A percentile compares a stretch with the other conserved stretches of the same genome.
Evolutionary conservation across 2,329 filamentous ascomycete genomes (phyloP).

Genomic region (Epichloe sp.): DNA sequence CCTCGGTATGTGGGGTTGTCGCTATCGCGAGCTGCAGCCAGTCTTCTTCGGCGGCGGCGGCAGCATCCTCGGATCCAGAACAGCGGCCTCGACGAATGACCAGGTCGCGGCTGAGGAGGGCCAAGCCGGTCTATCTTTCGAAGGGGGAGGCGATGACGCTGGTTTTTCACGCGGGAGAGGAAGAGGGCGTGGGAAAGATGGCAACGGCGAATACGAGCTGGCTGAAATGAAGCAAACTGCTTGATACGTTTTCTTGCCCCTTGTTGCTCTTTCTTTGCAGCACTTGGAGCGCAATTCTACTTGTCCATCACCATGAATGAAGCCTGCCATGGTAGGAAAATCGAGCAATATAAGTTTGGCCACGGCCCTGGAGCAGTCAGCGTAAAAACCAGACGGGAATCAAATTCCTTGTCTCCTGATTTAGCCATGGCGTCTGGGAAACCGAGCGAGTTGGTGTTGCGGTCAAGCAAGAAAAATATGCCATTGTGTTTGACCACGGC

Average conservation of each 20-base stretch:
- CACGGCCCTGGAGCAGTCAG: no score
- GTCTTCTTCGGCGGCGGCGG: constrained; percentile 68
- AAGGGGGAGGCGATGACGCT: constrained; percentile 19
- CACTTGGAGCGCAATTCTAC: no score
- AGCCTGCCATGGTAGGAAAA: no score
- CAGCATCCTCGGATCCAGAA: constrained; percentile 18
- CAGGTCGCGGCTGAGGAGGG: constrained; percentile 12
- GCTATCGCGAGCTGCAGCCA: constrained; percentile 76
- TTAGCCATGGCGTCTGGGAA: no score
- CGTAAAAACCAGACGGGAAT: no score
- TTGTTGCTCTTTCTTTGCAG: neutral
- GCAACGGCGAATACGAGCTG: constrained; percentile 54
- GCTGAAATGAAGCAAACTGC: constrained; percentile 31
- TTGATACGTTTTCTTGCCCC: neutral
- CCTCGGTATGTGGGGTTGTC: constrained; percentile 81
- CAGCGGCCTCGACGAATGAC: constrained; percentile 9
- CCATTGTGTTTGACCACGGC: no score
- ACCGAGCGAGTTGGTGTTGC: no score
- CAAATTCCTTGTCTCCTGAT: no score
- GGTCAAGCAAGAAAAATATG: no score
- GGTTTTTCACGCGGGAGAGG: constrained; percentile 1
- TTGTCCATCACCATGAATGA: neutral
- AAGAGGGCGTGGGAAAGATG: constrained; percentile 38
- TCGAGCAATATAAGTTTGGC: no score
- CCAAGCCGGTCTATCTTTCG: constrained; percentile 20